These are phyloP conservation scores for Gastrolobium bilobum DNA, from an alignment of 306 rosid genomes.

Conservation along the genomic window DNA sequence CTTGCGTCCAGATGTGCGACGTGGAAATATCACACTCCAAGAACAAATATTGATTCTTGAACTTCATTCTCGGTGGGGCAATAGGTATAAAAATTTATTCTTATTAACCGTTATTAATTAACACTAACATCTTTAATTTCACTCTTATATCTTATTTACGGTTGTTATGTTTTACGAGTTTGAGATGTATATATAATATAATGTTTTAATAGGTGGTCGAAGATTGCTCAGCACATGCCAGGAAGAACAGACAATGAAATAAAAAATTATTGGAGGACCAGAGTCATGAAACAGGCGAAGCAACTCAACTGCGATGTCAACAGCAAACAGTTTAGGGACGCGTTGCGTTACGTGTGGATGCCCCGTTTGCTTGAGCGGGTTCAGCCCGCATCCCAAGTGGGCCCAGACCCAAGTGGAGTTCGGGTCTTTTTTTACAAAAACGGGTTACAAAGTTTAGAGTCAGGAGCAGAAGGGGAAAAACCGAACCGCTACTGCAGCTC, in stretches of 20 bases:
- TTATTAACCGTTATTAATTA: no score
- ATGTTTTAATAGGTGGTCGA: conserved; percentile 75
- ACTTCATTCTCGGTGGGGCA: conserved; percentile 76
- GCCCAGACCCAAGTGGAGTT: background rate
- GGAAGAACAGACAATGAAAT: conserved; percentile 93
- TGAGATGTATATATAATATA: background rate
- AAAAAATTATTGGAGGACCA: conserved; percentile 88
- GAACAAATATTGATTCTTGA: conserved; percentile 75
- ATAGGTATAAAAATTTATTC: conserved; percentile 49
- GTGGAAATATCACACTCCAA: conserved; percentile 70
- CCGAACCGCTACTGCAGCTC: conserved; percentile 1
- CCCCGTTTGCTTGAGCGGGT: conserved; percentile 82
- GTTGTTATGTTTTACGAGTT: background rate
- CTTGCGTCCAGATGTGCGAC: conserved; percentile 65
- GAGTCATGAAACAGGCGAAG: conserved; percentile 89
- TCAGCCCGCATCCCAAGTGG: conserved; percentile 46
- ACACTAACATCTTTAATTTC: no score
- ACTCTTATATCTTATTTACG: no score
- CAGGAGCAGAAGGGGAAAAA: background rate
- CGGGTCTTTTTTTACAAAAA: background rate
- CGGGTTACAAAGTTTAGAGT: background rate
- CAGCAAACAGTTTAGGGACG: conserved; percentile 80
- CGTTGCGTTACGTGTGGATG: conserved; percentile 77
- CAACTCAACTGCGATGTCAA: conserved; percentile 93
- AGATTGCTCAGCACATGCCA: conserved; percentile 81